Base-by-base conservation (phyloP, 495 filamentous ascomycete species). In the Hyaloscypha bicolor region DNA sequence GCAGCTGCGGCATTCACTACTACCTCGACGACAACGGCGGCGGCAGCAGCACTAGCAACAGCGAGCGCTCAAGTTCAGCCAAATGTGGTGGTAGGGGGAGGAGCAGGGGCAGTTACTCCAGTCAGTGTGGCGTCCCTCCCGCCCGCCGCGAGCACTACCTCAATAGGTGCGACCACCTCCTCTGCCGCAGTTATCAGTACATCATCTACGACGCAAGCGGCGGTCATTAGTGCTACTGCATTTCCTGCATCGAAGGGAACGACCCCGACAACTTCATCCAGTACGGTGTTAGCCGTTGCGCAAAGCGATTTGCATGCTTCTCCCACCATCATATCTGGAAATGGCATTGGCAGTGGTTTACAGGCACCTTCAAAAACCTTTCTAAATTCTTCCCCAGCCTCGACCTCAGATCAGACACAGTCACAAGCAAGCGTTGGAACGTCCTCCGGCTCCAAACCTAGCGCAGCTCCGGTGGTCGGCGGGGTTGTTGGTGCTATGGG, bases 401-500 rank as follows among this genome's bases (percentile, higher is more conserved):
- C 42, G 42, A 48, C 42, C 42, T 48, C 42, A 19, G 42, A 48
- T 14, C 30, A 62, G 33, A 30, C 48, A 48, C 42, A 71, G 60
- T 71, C 72, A 45, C 55, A 66, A 62, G 33, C 67, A 30, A 42
- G 32, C 8, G n/a, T 16, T 30, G 60, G 58, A 25, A 60, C 66
- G 16, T 66, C 69, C 22, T 63, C 67, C 25, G 64, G 60, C 33
- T 30, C 63, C 21, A 29, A 56, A 65, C 9, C 59, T 14, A 66
- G 70, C 19, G 37, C 74, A 31, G 70, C 32, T 72, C 72, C 70
- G 74, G 74, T 86, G 45, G 80, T 81, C 4, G 83, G 77, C 9
- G 81, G 83, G 6, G 82, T 86, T 25, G 69, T 84, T n/a, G 83
- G 83, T 14, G 79, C 79, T 5, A 72, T 83, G 12, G 76, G 79